Percentiles rank a stretch among this genome's conserved stretches.
Conservation (phyloP, 2,329 filamentous ascomycete genomes). For the Nemania sp. region DNA sequence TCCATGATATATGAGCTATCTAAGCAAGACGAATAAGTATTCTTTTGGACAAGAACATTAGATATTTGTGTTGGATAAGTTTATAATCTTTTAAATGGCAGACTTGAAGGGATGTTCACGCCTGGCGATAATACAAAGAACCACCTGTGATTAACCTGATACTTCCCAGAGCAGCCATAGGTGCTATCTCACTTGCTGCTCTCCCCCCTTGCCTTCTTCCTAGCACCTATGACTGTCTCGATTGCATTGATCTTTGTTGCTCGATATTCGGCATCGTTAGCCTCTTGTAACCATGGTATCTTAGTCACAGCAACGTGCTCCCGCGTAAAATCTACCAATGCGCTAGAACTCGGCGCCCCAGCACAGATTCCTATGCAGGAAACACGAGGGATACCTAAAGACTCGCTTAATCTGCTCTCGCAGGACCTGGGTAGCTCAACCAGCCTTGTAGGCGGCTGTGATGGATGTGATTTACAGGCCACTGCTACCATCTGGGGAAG, state of each 20-base stretch:
- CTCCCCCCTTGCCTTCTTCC: slow-evolving; percentile 48
- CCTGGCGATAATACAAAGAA: background rate
- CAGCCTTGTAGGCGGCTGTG: slow-evolving; percentile 62
- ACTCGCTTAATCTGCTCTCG: slow-evolving; percentile 67
- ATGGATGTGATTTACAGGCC: slow-evolving; percentile 59
- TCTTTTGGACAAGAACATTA: too few species aligned
- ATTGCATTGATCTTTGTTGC: slow-evolving; percentile 62
- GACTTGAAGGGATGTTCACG: too few species aligned
- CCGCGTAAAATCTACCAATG: slow-evolving; percentile 68
- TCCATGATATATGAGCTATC: too few species aligned
- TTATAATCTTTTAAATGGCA: too few species aligned
- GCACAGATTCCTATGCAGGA: slow-evolving; percentile 72
- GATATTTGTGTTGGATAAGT: too few species aligned
- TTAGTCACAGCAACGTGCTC: slow-evolving; percentile 64
- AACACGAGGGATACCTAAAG: slow-evolving; percentile 71
- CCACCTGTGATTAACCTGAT: background rate
- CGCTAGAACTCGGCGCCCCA: slow-evolving; percentile 67
- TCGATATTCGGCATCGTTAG: slow-evolving; percentile 54
- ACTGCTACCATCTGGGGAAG: slow-evolving; percentile 67
- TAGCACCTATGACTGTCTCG: slow-evolving; percentile 55
- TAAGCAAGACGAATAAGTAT: too few species aligned
- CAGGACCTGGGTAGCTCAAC: slow-evolving; percentile 72
- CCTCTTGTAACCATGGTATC: slow-evolving; percentile 68
- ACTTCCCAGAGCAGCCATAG: too few species aligned
- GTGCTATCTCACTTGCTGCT: background rate